phyloP scores from a whole-genome alignment of 805 yeast genomes.

The Candida ulmi region DNA sequence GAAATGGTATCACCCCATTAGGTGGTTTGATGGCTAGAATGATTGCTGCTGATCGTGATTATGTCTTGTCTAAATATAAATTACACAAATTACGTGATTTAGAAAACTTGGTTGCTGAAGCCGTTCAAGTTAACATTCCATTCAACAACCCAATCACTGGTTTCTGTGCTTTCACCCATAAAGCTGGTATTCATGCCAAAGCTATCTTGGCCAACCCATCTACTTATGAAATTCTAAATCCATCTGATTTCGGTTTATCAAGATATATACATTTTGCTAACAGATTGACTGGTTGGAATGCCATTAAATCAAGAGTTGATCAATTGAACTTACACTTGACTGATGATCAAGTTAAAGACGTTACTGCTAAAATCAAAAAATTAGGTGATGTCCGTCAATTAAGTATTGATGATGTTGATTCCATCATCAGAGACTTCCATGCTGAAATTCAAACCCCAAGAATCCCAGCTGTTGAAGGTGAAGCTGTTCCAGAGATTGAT shows the following conservation, averaged over 20 bases:
- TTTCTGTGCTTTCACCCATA: conserved; percentile 98
- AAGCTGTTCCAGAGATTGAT: conserved; percentile 19
- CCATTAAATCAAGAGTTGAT: conserved; percentile 96
- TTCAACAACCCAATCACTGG: conserved; percentile 99
- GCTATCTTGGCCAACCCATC: conserved; percentile 98
- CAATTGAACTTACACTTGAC: conserved; percentile 86
- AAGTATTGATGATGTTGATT: conserved; percentile 95
- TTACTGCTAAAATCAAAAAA: conserved; percentile 86
- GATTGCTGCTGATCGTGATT: conserved; percentile 98
- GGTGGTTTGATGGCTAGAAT: conserved; percentile 99
- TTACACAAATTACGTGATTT: conserved; percentile 92
- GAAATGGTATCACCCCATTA: conserved; percentile 96
- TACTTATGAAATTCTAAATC: conserved; percentile 95
- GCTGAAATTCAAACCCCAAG: conserved; percentile 61
- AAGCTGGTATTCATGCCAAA: conserved; percentile 99
- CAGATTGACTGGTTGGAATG: conserved; percentile 98
- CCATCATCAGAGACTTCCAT: conserved; percentile 91
- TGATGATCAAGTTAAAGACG: conserved; percentile 93
- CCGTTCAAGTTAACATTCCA: conserved; percentile 94
- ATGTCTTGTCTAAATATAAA: conserved; percentile 90
- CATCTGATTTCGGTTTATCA: conserved; percentile 91
- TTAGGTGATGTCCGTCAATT: conserved; percentile 93
- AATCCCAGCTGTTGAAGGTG: conserved; percentile 22
- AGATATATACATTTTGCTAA: conserved; percentile 97
- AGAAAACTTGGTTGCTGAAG: conserved; percentile 94